Conservation (phyloP, 352 stramenopile genomes). For the Globisporangium cederbergense region DNA sequence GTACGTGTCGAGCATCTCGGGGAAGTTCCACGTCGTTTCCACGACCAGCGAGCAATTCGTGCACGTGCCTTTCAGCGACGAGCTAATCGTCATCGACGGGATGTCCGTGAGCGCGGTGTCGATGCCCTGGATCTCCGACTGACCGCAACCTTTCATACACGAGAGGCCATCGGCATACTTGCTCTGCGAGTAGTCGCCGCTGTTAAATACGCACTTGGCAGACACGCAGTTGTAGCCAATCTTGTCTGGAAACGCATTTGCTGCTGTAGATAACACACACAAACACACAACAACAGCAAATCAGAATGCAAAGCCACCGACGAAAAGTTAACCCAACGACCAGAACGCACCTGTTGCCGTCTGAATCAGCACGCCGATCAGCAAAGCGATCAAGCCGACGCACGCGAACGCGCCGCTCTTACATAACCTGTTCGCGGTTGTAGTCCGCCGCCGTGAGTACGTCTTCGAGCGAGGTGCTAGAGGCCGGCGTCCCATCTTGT, state of each 20-base stretch:
- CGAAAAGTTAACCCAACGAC: not conserved
- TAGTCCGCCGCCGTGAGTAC: not conserved
- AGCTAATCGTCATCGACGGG: constrained; percentile 37
- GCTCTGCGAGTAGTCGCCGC: constrained; percentile 21
- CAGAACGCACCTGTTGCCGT: constrained; percentile 7
- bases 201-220: constrained; percentile 46
- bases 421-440: not conserved
- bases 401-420: not conserved
- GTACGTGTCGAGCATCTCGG: constrained; percentile 61
- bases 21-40: constrained; percentile 67
- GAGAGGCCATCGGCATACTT: constrained; percentile 40
- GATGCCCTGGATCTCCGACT: constrained; percentile 41
- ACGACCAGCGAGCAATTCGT: constrained; percentile 58
- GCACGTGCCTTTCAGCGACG: constrained; percentile 70
- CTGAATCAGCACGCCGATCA: not conserved
- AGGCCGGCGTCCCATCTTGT: constrained; percentile 7
- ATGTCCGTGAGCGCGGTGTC: constrained; percentile 48
- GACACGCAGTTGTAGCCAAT: constrained; percentile 48
- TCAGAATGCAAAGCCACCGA: not conserved
- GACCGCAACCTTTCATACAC: constrained; percentile 49
- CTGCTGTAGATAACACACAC: constrained; percentile 13
- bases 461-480: not conserved
- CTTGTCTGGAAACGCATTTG: constrained; percentile 28
- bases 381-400: not conserved
- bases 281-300: not conserved